Percentiles rank a stretch among this genome's conserved stretches.
Conservation (phyloP, 768 basidiomycete genomes). For the Suillus variegatus region DNA sequence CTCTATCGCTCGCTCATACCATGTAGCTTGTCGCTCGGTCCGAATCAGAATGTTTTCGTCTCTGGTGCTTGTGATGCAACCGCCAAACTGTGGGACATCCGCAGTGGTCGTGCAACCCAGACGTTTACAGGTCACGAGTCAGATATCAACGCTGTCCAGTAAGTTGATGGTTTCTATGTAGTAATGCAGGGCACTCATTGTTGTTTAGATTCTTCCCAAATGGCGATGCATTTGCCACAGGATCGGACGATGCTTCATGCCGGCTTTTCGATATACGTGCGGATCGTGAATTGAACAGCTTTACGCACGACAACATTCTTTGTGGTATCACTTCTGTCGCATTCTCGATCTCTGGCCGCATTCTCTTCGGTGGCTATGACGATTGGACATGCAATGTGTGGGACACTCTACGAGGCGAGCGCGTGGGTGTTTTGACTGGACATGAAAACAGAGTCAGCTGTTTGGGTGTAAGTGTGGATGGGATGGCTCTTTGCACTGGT, state of each 20-base stretch:
- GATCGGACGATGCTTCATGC: slow-evolving; percentile 98
- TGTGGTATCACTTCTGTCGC: slow-evolving; percentile 99
- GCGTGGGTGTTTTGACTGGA: slow-evolving; percentile 94
- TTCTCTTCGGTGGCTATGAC: slow-evolving; percentile 98
- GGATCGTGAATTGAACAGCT: slow-evolving; percentile 94
- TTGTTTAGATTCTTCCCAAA: slow-evolving; percentile 93
- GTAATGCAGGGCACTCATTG: slow-evolving; percentile 11
- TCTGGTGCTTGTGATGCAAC: slow-evolving; percentile 99
- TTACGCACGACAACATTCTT: slow-evolving; percentile 97
- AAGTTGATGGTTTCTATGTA: slow-evolving; percentile 36
- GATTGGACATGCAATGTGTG: slow-evolving; percentile 99
- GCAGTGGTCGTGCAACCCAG: slow-evolving; percentile 95
- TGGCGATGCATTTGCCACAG: slow-evolving; percentile 98
- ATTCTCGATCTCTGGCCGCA: slow-evolving; percentile 96
- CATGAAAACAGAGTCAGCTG: slow-evolving; percentile 99
- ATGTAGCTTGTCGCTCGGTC: slow-evolving; percentile 86
- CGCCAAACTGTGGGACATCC: slow-evolving; percentile 98
- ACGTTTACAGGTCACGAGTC: slow-evolving; percentile 99
- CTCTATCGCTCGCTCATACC: slow-evolving; percentile 13
- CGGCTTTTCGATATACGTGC: slow-evolving; percentile 97
- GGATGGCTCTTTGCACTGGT: slow-evolving; percentile 98
- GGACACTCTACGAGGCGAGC: slow-evolving; percentile 98
- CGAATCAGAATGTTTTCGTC: slow-evolving; percentile 95
- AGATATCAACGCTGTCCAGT: slow-evolving; percentile 99
- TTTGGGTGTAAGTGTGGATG: slow-evolving; percentile 92